These are phyloP conservation scores for Gaeumannomyces sp. DNA, from an alignment of 2,329 filamentous ascomycete species.

Conservation along the genomic window DNA sequence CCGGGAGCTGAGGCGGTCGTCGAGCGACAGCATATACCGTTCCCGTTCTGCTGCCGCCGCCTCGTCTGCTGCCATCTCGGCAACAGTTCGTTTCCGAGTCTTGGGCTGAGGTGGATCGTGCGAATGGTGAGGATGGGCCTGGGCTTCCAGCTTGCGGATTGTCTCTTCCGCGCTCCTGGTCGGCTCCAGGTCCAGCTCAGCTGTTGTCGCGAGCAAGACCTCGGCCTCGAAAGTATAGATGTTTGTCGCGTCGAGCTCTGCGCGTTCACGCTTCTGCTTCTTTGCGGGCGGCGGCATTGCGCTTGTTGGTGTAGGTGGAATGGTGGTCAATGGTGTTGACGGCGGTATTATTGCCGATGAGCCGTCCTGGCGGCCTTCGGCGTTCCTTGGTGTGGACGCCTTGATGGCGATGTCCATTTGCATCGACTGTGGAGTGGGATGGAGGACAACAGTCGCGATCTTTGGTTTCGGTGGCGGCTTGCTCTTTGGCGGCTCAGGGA, in stretches of 20 bases:
- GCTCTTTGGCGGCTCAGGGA: slow-evolving; percentile 36
- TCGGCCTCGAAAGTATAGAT: slow-evolving; percentile 70
- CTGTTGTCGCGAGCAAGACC: slow-evolving; percentile 65
- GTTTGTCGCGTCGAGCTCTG: slow-evolving; percentile 70
- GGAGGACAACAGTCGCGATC: slow-evolving; percentile 73
- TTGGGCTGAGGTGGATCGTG: slow-evolving; percentile 76
- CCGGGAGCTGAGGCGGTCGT: slow-evolving; percentile 68
- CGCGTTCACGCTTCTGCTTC: slow-evolving; percentile 62
- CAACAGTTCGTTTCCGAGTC: slow-evolving; percentile 84
- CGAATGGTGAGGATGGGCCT: slow-evolving; percentile 72
- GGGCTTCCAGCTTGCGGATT: slow-evolving; percentile 62
- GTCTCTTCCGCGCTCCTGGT: slow-evolving; percentile 63
- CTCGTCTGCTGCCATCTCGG: slow-evolving; percentile 92
- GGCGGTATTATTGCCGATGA: slow-evolving; percentile 44
- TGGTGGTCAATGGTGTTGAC: slow-evolving; percentile 56
- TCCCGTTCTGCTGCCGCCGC: slow-evolving; percentile 84
- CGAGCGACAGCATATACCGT: slow-evolving; percentile 85
- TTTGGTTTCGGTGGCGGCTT: slow-evolving; percentile 51
- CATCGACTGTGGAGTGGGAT: slow-evolving; percentile 71
- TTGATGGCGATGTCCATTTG: slow-evolving; percentile 72
- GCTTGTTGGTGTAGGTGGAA: slow-evolving; percentile 57
- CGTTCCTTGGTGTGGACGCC: slow-evolving; percentile 58
- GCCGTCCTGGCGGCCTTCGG: slow-evolving; percentile 26
- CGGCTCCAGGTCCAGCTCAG: slow-evolving; percentile 71
- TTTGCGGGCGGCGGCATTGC: slow-evolving; percentile 57